Evolutionary conservation across 176 grass and related monocot genomes (phyloP), one percentile per base, ranked within the genome.

Genomic region (Oryza meridionalis): DNA sequence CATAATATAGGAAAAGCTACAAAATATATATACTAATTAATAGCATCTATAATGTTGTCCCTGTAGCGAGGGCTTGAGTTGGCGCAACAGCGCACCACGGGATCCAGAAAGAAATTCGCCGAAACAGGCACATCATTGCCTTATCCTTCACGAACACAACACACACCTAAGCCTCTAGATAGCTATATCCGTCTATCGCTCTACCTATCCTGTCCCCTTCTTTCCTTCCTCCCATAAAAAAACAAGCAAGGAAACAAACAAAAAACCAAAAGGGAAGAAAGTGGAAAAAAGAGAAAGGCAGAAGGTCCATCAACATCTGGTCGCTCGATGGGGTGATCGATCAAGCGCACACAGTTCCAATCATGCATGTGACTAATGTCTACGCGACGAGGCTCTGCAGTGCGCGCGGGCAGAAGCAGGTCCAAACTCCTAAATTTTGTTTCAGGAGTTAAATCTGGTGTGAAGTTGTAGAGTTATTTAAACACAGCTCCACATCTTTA

Each of bases 121-220:
- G 27, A 77, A 77, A 43, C 75, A 21, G 45, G 9, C 55, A 2
- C 69, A 22, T 85, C 64, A 76, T 85, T 81, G 87, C 82, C 82
- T 85, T 81, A 89, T 81, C 82, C 82, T 85, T 63, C 33, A 85
- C 70, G 40, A 70, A 55, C 51, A 40, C 38, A 40, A 55, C 51
- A 55, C 16, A 70, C 69, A 80, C 44, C 32, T 58, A 40, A 1
- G 29, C 29, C 6, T 50, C 32, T 58, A 40, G 6, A 40, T 50
- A 50, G 47, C 47, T 50, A 50, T 50, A 50, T 50, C 47, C 47
- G 13, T 50, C 47, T 27, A 70, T 40, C 43, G 1, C 24, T 8
- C 0, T 15, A 62, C 32, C 47, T 81, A 50, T 50, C 47, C 47
- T 50, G 47, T 17, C 15, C 49, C 49, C 49, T 17, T 17, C 14